Evolutionary conservation across 1,284 basidiomycete genomes (phyloP), one percentile per base, ranked within the genome.

Genomic region (Moesziomyces sp.): DNA sequence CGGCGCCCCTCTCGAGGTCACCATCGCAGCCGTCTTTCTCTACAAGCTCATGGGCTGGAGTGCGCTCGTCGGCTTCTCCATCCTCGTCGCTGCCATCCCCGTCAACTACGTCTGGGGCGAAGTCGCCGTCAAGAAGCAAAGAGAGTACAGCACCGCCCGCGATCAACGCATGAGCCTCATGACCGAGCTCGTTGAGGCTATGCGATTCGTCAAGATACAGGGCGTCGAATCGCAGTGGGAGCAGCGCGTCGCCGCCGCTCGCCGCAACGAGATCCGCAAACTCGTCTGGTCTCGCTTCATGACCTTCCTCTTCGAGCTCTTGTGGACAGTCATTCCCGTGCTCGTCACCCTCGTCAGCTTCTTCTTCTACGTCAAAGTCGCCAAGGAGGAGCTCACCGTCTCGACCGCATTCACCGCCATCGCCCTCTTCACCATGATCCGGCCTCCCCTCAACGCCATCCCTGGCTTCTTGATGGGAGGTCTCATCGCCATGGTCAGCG

Each of bases 161-260:
- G 94, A 97, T 80, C 90, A 90, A 80, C 88, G 94, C 2, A 94
- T 97, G 89, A 88, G 87, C 0, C 90, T 93, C 18, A 85, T 97
- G 76, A 94, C 91, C 63, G 94, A 97, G 84, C 86, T 97, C 18
- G 44, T 50, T 42, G 76, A 66, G 54, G 91, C 89, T 85, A 86
- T 92, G 70, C 92, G 92, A 78, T 92, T 93, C 79, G 91, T 94
- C 86, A 94, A 94, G 62, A 64, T 51, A 42, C 65, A 75, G 40
- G 72, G 76, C 10, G 59, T 71, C 23, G 77, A 75, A 40, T 47
- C 52, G 6, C 58, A 67, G 16, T 84, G 77, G 77, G 68, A 75
- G 28, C 46, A 57, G 16, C 58, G 77, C 5, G 80, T 82, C 5
- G 52, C 66, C 7, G 58, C 64, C 7, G 78, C 82, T 6, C 52